Evolutionary conservation across 148 eudicot species (phyloP).

Genomic region (Rhododendron vialii): DNA sequence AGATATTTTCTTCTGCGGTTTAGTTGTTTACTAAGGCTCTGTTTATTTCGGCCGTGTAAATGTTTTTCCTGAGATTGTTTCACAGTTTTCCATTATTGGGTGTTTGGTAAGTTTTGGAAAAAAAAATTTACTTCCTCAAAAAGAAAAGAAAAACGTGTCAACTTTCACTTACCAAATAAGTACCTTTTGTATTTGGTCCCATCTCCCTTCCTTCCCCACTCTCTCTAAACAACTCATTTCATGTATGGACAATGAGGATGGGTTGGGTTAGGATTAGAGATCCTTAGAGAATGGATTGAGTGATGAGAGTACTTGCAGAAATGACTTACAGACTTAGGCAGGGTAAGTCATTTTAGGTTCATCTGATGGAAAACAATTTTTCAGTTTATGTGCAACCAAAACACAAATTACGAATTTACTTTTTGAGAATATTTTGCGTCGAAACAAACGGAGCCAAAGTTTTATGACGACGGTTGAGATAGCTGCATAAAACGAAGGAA

Average conservation of each 20-base stretch:
- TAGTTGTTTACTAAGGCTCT: slow-evolving; percentile 5
- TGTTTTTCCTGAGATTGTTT: neutral
- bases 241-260: neutral
- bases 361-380: neutral
- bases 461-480: neutral
- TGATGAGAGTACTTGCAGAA: neutral
- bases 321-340: neutral
- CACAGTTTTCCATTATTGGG: neutral
- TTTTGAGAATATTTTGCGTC: neutral
- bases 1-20: neutral
- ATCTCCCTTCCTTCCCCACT: neutral
- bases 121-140: neutral
- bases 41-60: neutral
- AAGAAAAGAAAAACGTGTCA: neutral
- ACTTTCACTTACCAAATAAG: neutral
- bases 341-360: neutral
- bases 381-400: neutral
- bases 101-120: neutral
- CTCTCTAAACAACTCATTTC: neutral
- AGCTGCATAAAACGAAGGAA: neutral
- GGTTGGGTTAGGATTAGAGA: neutral
- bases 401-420: neutral
- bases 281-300: neutral
- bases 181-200: neutral
- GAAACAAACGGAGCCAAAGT: neutral